Base-by-base conservation (phyloP, 495 filamentous ascomycete species). In the Chaetomium tenue region DNA sequence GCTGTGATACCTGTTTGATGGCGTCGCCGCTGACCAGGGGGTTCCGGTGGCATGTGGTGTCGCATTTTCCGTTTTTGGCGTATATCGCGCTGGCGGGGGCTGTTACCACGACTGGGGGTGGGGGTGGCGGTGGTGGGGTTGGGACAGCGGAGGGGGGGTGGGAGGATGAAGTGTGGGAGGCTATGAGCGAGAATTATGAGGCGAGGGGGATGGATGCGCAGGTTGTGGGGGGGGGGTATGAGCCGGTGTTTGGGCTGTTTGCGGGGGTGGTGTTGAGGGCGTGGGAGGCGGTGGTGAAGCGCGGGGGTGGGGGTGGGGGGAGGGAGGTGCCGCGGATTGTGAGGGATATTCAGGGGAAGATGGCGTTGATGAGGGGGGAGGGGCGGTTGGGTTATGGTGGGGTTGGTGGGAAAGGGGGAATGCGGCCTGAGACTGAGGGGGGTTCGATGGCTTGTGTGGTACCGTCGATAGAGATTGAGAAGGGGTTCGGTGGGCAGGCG, bases 21-120 rank as follows among this genome's bases (percentile, higher is more conserved):
- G 74, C 65, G 5, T 84, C 81, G 0, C 74, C 81, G 23, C 70
- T 79, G 0, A 82, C 71, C 1, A 76, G 74, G 68, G 70, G 78
- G 15, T 86, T 71, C 66, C 65, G 39, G 33, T 87, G 84, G 84
- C 56, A 81, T 0, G 15, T 70, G 23, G 66, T 75, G 0, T 72
- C 75, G 25, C 60, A 86, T 66, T 86, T 86, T 68, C 85, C 83
- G 7, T 80, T 86, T 47, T 78, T 78, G 0, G 81, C 77, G 8
- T 86, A 85, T 64, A 61, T 82, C 8, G 33, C 33, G 5, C 1
- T 12, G 33, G 33, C 33, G 33, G 33, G 33, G 33, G 33, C 8
- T 12, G 1, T 37, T 12, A 8, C 33, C 11, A 8, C 33, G 5
- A 8, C 33, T 6, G 33, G 33, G 3, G 9, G n/a, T 20, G 44